Percentiles rank a stretch among this genome's conserved stretches.
phyloP scores from a whole-genome alignment of 495 filamentous ascomycete genomes.

The Penicillium taxi region DNA sequence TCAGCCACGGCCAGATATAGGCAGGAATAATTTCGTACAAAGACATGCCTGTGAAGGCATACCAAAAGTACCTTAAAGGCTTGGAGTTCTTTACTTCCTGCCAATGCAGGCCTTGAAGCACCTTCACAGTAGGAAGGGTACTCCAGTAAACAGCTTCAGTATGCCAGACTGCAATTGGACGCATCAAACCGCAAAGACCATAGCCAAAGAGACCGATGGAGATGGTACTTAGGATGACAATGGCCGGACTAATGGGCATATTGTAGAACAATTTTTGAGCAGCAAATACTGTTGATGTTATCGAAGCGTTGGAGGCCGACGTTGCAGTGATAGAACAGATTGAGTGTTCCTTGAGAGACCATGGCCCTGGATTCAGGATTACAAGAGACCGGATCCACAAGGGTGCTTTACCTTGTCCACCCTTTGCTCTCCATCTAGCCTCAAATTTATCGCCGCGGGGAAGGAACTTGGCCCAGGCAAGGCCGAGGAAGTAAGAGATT shows the following conservation, averaged over 20 bases:
- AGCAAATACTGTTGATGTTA: conserved; percentile 11
- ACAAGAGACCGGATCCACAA: conserved; percentile 14
- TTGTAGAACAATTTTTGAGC: conserved; percentile 10
- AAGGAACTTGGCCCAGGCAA: conserved; percentile 34
- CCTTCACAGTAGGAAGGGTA: conserved; percentile 11
- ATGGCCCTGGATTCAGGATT: conserved; percentile 25
- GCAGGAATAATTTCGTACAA: conserved; percentile 45
- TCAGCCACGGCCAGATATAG: conserved; percentile 41
- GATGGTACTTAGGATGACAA: conserved; percentile 9
- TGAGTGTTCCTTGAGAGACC: conserved; percentile 19
- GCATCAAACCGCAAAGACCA: conserved; percentile 12
- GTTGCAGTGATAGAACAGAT: conserved; percentile 13
- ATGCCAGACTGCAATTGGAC: conserved; percentile 16
- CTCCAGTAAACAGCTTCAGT: conserved; percentile 17
- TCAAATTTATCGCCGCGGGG: conserved; percentile 34
- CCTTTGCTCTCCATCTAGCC: conserved; percentile 17
- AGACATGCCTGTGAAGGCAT: conserved; percentile 6
- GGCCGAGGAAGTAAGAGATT: conserved; percentile 34
- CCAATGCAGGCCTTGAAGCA: conserved; percentile 16
- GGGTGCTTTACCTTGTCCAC: conserved; percentile 17
- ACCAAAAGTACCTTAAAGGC: conserved; percentile 13
- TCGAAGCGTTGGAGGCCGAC: conserved; percentile 14
- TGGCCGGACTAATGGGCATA: conserved; percentile 3
- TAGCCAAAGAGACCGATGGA: conserved; percentile 27
- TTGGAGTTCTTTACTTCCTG: conserved; percentile 5